Percentiles rank a stretch among this genome's conserved stretches.
Conservation (phyloP, 2,329 filamentous ascomycete species). For the Neobulgaria alba region DNA sequence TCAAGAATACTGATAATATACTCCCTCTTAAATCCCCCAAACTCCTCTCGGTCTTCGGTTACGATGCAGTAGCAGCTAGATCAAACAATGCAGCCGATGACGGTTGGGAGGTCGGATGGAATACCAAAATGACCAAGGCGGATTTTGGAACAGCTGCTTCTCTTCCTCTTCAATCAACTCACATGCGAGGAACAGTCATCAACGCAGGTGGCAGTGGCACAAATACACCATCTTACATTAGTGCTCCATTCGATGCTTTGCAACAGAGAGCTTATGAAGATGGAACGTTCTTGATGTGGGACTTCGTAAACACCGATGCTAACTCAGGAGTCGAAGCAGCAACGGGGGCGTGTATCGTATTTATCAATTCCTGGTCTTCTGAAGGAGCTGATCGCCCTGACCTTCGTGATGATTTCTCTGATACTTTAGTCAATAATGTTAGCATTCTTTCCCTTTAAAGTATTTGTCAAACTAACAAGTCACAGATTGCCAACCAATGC, state of each 20-base stretch:
- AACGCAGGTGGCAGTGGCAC: conserved; percentile 36
- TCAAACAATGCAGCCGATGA: background rate
- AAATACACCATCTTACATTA: conserved; percentile 39
- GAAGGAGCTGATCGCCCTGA: conserved; percentile 59
- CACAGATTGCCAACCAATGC: conserved; percentile 38
- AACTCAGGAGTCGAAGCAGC: conserved; percentile 31
- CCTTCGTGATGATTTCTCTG: conserved; percentile 49
- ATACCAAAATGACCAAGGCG: too few species aligned
- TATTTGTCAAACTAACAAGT: too few species aligned
- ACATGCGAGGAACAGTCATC: background rate
- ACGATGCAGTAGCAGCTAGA: conserved; percentile 40
- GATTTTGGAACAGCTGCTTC: background rate
- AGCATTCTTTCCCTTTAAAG: too few species aligned
- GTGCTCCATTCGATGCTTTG: conserved; percentile 48
- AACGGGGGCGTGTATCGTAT: conserved; percentile 58
- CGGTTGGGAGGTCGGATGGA: background rate
- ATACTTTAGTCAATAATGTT: conserved; percentile 48
- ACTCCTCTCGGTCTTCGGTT: conserved; percentile 50
- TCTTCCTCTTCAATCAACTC: too few species aligned
- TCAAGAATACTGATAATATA: conserved; percentile 47
- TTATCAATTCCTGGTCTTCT: conserved; percentile 59
- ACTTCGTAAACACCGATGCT: conserved; percentile 42
- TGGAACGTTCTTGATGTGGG: conserved; percentile 49
- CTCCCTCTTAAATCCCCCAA: conserved; percentile 41
- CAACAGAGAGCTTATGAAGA: conserved; percentile 43